These are phyloP conservation scores for Kwoniella sp. DNA, from an alignment of 768 basidiomycete genomes.

Conservation along the genomic window DNA sequence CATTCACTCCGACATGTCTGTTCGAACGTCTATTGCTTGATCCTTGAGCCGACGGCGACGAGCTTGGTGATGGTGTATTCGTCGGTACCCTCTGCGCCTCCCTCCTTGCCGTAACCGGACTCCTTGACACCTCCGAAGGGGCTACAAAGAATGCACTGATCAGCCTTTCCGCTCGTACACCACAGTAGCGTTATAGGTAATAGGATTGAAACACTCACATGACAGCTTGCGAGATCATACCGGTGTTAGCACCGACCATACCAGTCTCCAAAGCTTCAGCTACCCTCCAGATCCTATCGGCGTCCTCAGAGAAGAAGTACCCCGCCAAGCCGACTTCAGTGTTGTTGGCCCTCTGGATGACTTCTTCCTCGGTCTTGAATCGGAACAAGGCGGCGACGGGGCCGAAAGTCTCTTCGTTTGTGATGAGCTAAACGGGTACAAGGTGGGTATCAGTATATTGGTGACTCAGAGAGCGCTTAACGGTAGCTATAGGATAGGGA, in stretches of 20 bases:
- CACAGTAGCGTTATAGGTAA: too few relatives aligned
- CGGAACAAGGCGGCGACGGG: slow-evolving; percentile 66
- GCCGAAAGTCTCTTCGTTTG: slow-evolving; percentile 91
- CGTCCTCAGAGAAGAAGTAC: slow-evolving; percentile 86
- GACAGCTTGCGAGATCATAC: slow-evolving; percentile 49
- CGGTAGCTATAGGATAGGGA: background rate
- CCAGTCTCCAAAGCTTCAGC: slow-evolving; percentile 93
- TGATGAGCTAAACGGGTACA: slow-evolving; percentile 58
- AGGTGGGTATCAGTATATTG: slow-evolving; percentile 14
- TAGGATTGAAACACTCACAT: slow-evolving; percentile 35
- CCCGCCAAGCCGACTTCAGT: slow-evolving; percentile 85
- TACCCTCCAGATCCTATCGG: slow-evolving; percentile 89
- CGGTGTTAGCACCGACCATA: slow-evolving; percentile 63
- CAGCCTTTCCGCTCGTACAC: slow-evolving; percentile 9
- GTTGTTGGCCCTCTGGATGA: slow-evolving; percentile 73
- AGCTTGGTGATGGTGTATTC: slow-evolving; percentile 62
- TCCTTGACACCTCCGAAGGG: slow-evolving; percentile 60
- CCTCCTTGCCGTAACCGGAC: slow-evolving; percentile 85
- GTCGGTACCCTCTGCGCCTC: slow-evolving; percentile 77
- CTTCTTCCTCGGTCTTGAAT: slow-evolving; percentile 94
- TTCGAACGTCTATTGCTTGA: slow-evolving; percentile 20
- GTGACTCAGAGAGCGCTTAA: background rate
- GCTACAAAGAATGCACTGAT: slow-evolving; percentile 8
- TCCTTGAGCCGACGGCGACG: slow-evolving; percentile 35
- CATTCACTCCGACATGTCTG: background rate